Evolutionary conservation across 2,329 filamentous ascomycete genomes (phyloP), one percentile per base, ranked within the genome.

Genomic region (Pyrenochaeta sp.): DNA sequence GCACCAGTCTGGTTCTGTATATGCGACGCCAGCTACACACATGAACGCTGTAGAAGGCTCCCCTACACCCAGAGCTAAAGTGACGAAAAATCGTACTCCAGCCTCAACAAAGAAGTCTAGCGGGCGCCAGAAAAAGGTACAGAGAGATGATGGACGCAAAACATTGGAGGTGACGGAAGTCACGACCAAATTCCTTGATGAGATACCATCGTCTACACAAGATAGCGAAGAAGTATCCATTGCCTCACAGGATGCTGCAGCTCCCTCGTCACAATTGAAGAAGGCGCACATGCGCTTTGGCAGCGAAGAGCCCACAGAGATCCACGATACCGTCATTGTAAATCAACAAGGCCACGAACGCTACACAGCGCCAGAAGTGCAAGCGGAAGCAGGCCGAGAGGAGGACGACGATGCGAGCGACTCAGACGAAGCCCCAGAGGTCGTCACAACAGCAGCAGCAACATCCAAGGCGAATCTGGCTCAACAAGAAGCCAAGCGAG

Each of bases 391-490:
- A 12, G 49, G 52, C 9, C 45, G 58, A 18, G 46, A 59, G 11
- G 59, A 72, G 11, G 59, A 72, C 14, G 67, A 67, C 51, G 63
- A 66, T 12, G 67, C 54, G 29, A 68, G 60, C 56, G 73, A 75
- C 57, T 72, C 73, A 0, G 75, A 75, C 49, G 73, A 75, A 55
- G 74, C 73, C 6, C 74, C 75, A n/a, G 75, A 77, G 45, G 63
- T 70, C 12, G 66, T 76, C 45, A 74, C 71, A 7, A 67, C 68
- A 17, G 67, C 67, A 1, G 60, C 67, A 5, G 74, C 73, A 4
- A 57, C 63, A 14, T 61, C 64, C 2, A 68, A 70, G 54, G 66
- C 66, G 11, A 61, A 64, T 37, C 66, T 68, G 7, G 55, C 64
- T 18, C 62, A 69, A 36, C 65, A 66, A 45, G 72, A 74, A 31